A percentile compares a stretch with the other conserved stretches of the same genome.
These are phyloP conservation scores for Domatiomyces catenatus DNA, from an alignment of 2,329 filamentous ascomycete species.

Conservation along the genomic window DNA sequence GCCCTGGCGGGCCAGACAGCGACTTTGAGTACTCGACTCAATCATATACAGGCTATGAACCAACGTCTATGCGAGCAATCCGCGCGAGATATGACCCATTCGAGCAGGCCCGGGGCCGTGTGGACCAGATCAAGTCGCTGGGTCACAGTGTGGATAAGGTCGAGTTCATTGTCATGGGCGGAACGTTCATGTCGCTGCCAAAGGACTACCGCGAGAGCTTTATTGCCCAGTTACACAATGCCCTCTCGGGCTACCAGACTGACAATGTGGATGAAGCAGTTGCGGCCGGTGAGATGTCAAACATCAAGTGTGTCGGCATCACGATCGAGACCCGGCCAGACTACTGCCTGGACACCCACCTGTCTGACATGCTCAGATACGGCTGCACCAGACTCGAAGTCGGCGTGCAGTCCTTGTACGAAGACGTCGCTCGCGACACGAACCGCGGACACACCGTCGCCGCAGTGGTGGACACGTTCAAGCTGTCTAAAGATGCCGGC, in stretches of 20 bases:
- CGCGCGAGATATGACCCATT: slow-evolving; percentile 94
- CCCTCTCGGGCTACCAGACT: slow-evolving; percentile 87
- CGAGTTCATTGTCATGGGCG: slow-evolving; percentile 99
- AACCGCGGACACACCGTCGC: slow-evolving; percentile 94
- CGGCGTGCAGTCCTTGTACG: slow-evolving; percentile 90
- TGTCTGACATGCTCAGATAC: slow-evolving; percentile 93
- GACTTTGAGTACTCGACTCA: slow-evolving; percentile 99
- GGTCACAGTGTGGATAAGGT: slow-evolving; percentile 98
- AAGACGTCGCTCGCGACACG: slow-evolving; percentile 94
- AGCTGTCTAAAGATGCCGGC: slow-evolving; percentile 89
- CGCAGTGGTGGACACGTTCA: slow-evolving; percentile 90
- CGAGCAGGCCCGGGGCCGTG: slow-evolving; percentile 85
- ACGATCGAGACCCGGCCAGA: slow-evolving; percentile 96
- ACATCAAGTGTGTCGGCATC: slow-evolving; percentile 93
- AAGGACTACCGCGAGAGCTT: slow-evolving; percentile 83
- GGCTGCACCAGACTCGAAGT: slow-evolving; percentile 90
- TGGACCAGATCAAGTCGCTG: slow-evolving; percentile 89
- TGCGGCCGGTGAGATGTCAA: slow-evolving; percentile 86
- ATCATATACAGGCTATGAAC: slow-evolving; percentile 96
- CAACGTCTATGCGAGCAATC: slow-evolving; percentile 96
- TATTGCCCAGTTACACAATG: slow-evolving; percentile 91
- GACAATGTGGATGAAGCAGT: slow-evolving; percentile 92
- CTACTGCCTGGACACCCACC: slow-evolving; percentile 89
- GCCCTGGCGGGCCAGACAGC: slow-evolving; percentile 89
- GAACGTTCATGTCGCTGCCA: slow-evolving; percentile 94